Evolutionary conservation across 1,284 basidiomycete genomes (phyloP).

Genomic region (Sphaerobolus stellatus): DNA sequence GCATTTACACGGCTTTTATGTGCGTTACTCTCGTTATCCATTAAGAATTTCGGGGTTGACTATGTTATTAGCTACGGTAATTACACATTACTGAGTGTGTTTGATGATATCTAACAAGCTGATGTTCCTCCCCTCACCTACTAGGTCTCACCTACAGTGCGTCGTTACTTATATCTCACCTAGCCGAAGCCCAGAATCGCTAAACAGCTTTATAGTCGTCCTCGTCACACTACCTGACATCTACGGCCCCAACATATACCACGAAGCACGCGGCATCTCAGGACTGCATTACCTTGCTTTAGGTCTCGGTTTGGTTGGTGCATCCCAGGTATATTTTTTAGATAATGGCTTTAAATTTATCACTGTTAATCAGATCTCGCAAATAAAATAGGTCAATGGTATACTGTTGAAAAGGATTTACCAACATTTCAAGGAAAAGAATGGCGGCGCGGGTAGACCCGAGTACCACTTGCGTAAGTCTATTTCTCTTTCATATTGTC

Average conservation of each 20-base stretch:
- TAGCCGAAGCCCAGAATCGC: no score
- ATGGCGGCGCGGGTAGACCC: constrained; percentile 55
- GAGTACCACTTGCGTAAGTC: constrained; percentile 52
- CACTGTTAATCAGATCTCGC: no score
- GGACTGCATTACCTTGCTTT: constrained; percentile 66
- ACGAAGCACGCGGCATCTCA: constrained; percentile 52
- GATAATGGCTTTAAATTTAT: no score
- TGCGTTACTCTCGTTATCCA: constrained; percentile 52
- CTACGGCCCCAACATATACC: constrained; percentile 53
- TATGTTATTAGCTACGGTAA: constrained; percentile 11
- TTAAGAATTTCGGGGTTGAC: no score
- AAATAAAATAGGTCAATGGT: constrained; percentile 51
- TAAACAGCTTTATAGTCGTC: constrained; percentile 34
- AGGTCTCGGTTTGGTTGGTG: constrained; percentile 51
- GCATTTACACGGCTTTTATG: constrained; percentile 50
- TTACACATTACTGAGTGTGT: background rate
- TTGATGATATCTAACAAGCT: background rate
- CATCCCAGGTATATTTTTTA: constrained; percentile 41
- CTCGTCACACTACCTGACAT: constrained; percentile 66
- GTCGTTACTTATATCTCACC: background rate
- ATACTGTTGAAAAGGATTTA: constrained; percentile 57
- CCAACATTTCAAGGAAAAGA: constrained; percentile 45
- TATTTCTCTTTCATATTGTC: constrained; percentile 16
- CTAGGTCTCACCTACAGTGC: constrained; percentile 1
- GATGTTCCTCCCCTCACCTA: background rate